Base-by-base conservation (phyloP, 768 basidiomycete genomes). In the Pisolithus tinctorius region DNA sequence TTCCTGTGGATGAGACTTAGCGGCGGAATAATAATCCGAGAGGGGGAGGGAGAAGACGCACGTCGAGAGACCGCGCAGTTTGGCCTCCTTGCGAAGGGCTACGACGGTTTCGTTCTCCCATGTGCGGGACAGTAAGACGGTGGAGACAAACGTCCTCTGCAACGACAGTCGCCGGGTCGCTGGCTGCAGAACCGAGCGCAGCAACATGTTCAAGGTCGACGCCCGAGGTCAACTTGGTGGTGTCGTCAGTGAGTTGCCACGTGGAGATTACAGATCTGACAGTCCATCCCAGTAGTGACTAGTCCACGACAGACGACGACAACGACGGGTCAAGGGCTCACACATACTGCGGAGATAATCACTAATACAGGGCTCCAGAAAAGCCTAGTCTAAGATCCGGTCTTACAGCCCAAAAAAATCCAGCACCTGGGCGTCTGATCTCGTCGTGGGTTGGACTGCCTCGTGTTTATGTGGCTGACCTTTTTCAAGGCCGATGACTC, bases 401-500 rank as follows among this genome's bases (percentile, higher is more conserved):
- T 31, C 20, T 8, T 10, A 31, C 10, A 10, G 20, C 36, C 7
- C 4, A 14, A 26, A 34, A 45, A 51, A 45, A 20, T 20, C 20
- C 20, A 1, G 38, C 39, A 17, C 30, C 27, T 5, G 20, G 34
- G 40, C 55, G 55, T 52, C 39, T 31, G 60, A 52, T 50, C 48
- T 53, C 43, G 47, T 52, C 23, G 47, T 45, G 52, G 46, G 27
- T 52, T 53, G 46, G 41, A 34, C 55, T 67, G 80, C 82, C 82
- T 83, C 81, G 81, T 83, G 81, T 75, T 69, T 60, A 64, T 68
- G 71, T 77, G 76, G 74, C 74, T 76, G 46, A 50, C 59, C 68
- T 55, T 60, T 65, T 64, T 59, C 60, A 50, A 56, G 57, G 45
- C 60, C 58, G 57, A 57, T 66, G 61, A 63, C 49, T 60, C 54